Percentiles rank a stretch among this genome's conserved stretches.
phyloP scores from a whole-genome alignment of 2,329 filamentous ascomycete species.

The Trichoderma oligosporum region DNA sequence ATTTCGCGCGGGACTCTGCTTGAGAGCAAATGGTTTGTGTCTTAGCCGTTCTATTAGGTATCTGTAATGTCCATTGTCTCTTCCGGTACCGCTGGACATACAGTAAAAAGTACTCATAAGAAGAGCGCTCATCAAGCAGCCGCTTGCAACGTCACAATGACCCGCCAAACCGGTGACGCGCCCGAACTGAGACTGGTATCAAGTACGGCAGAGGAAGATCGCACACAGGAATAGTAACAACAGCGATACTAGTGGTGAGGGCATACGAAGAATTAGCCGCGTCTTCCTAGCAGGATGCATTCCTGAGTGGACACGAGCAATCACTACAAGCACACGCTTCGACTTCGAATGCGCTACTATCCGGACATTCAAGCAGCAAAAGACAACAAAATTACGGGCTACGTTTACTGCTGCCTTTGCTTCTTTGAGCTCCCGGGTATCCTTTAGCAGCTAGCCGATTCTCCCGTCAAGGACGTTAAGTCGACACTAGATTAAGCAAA shows the following conservation, averaged over 20 bases:
- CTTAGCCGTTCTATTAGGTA: neutral
- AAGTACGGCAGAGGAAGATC: neutral
- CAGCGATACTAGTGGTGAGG: neutral
- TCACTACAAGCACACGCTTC: neutral
- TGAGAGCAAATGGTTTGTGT: neutral
- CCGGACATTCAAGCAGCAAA: neutral
- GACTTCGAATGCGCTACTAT: neutral
- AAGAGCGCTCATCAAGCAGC: neutral
- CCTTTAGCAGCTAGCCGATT: neutral
- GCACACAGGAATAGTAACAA: constrained; percentile 12
- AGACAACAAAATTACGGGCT: no score
- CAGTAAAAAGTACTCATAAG: neutral
- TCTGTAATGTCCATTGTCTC: neutral
- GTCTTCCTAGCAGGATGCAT: neutral
- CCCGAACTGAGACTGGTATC: neutral
- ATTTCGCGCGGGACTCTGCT: constrained; percentile 8
- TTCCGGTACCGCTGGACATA: neutral
- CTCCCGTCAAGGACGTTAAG: neutral
- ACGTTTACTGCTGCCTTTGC: neutral
- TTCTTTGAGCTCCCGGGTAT: neutral
- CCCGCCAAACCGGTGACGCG: neutral
- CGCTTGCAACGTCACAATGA: constrained; percentile 10
- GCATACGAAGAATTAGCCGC: neutral
- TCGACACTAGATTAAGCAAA: neutral
- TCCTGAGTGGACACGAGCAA: neutral